Conservation (phyloP, 169 alveolate species). For the Cryptosporidium meleagridis region DNA sequence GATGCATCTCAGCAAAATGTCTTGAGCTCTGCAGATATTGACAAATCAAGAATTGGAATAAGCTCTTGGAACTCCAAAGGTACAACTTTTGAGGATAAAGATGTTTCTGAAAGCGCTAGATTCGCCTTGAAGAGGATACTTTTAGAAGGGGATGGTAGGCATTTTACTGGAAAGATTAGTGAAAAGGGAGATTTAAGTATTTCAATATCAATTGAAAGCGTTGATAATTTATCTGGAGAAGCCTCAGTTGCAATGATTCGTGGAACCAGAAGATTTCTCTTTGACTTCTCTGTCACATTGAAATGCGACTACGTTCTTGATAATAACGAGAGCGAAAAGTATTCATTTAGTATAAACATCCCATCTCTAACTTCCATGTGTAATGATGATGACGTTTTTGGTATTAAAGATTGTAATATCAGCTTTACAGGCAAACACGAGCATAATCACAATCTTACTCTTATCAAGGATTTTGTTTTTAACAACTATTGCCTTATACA, state of each 20-base stretch:
- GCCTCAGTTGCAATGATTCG: slow-evolving; percentile 87
- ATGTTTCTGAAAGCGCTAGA: slow-evolving; percentile 76
- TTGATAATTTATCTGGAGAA: slow-evolving; percentile 83
- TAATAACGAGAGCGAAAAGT: neutral
- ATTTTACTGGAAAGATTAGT: slow-evolving; percentile 72
- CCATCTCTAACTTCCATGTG: slow-evolving; percentile 73
- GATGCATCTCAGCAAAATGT: slow-evolving; percentile 9
- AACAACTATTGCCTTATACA: slow-evolving; percentile 18
- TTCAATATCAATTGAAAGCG: slow-evolving; percentile 77
- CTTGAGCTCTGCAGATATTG: slow-evolving; percentile 58
- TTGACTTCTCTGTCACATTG: slow-evolving; percentile 80
- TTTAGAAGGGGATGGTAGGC: slow-evolving; percentile 77
- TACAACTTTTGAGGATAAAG: slow-evolving; percentile 88
- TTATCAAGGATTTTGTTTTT: slow-evolving; percentile 12
- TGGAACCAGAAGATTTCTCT: slow-evolving; percentile 86
- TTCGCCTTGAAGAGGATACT: slow-evolving; percentile 75
- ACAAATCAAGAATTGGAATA: slow-evolving; percentile 74
- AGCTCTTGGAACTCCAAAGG: slow-evolving; percentile 89
- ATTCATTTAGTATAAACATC: slow-evolving; percentile 6
- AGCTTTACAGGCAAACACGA: slow-evolving; percentile 6
- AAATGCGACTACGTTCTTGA: slow-evolving; percentile 22
- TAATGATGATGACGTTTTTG: slow-evolving; percentile 67
- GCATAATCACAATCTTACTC: slow-evolving; percentile 2
- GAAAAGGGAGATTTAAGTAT: slow-evolving; percentile 75
- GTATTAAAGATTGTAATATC: slow-evolving; percentile 36